Conservation (phyloP, 2,329 filamentous ascomycete genomes). For the Akanthomyces lecanii region DNA sequence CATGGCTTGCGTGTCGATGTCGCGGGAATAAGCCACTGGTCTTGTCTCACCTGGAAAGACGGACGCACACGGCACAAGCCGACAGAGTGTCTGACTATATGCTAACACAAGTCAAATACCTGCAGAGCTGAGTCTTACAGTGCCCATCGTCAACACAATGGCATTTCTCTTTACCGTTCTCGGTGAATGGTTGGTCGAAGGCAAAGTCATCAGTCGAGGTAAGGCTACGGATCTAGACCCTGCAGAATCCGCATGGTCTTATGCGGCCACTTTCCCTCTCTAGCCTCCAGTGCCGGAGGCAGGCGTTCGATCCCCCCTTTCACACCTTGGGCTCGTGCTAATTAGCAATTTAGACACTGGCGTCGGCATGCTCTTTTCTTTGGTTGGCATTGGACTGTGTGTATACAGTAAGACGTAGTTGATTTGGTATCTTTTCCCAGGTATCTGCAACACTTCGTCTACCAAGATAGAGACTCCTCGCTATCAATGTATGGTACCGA, state of each 20-base stretch:
- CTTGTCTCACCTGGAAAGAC: background rate
- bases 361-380: constrained; percentile 74
- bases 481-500: background rate
- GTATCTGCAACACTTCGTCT: background rate
- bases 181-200: constrained; percentile 92
- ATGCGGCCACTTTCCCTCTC: background rate
- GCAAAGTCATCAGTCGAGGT: constrained; percentile 83
- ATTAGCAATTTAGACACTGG: constrained; percentile 60
- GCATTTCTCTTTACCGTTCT: constrained; percentile 95
- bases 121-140: constrained; percentile 82
- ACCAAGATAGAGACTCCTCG: background rate
- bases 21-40: background rate
- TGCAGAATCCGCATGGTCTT: background rate
- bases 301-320: background rate
- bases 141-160: constrained; percentile 90
- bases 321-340: constrained; percentile 2
- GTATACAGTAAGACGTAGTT: constrained; percentile 58
- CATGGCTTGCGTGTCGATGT: background rate
- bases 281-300: background rate
- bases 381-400: constrained; percentile 77
- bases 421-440: background rate
- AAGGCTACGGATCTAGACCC: constrained; percentile 27
- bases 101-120: background rate
- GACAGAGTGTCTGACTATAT: background rate
- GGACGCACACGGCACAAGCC: background rate